Base-by-base conservation (phyloP, 2,329 filamentous ascomycete species). In the Ophiostoma quercus region DNA sequence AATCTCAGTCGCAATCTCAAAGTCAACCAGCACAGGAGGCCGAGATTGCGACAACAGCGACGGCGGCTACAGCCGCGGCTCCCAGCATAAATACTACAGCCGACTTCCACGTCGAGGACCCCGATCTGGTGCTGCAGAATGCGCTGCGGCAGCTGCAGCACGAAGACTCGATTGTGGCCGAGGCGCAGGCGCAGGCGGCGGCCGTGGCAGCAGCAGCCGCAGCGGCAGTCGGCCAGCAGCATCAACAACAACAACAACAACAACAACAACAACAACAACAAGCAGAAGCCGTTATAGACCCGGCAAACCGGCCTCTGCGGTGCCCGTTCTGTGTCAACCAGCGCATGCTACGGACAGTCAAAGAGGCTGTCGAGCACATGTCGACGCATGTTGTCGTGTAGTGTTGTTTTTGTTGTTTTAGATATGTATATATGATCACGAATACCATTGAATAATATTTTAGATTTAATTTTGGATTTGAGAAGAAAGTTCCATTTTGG, bases 241-340 rank as follows among this genome's bases (percentile, higher is more conserved):
- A 65, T 6, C 62, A 65, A 9, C 60, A 63, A 2, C 60, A 63
- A 4, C 57, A 70, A 22, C 68, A 47, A 34, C 69, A 60, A 75
- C 70, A 71, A 68, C 63, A 71, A 2, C 62, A 41, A 0, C 62
- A 41, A 11, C 62, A 41, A 41, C 32, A 39, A 9, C 19, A 9
- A 25, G 9, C 16, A 22, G 29, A 37, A 29, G 16, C 32, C n/a
- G 6, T 32, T 16, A n/a, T 32, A 3, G 60, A 37, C 4, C 57
- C 19, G 79, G 80, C 41, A 83, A 87, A 71, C 47, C 77, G 81
- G 25, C 84, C 85, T 1, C 76, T 87, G 37, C 80, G 85, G 22
- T 88, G 86, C 73, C 86, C 86, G 0, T 88, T 87, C 73, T 88
- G 86, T 72, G 82, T 88, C 47, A 88, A 88, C 73, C 84, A 86